Conservation (phyloP, 164 flowering plant species). For the Hamamelis virginiana region DNA sequence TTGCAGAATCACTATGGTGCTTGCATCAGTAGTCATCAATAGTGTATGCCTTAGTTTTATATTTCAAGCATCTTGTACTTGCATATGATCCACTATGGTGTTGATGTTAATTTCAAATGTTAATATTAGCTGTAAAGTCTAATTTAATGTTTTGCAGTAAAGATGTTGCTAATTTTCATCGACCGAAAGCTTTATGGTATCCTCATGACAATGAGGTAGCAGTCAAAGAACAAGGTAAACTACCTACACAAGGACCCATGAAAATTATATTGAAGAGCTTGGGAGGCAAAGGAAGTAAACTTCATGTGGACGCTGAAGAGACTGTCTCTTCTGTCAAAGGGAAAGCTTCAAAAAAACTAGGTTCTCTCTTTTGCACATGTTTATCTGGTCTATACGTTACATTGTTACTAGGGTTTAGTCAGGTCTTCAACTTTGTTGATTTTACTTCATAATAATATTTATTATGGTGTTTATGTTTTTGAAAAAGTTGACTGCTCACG, state of each 20-base stretch:
- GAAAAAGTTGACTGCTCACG: background rate
- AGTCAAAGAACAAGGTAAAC: constrained; percentile 75
- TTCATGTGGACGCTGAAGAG: constrained; percentile 84
- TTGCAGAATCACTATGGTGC: too few relatives aligned
- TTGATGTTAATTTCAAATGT: constrained; percentile 2
- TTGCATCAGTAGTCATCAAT: too few relatives aligned
- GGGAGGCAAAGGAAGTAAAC: constrained; percentile 95
- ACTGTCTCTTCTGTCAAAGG: constrained; percentile 65
- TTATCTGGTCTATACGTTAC: background rate
- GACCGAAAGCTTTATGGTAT: constrained; percentile 92
- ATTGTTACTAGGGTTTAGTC: background rate
- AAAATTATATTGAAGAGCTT: constrained; percentile 87
- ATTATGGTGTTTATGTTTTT: background rate
- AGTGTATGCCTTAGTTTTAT: background rate
- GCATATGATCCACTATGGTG: background rate
- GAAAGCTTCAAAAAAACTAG: constrained; percentile 93
- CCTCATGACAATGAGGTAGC: constrained; percentile 93
- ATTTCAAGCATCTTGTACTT: constrained; percentile 1
- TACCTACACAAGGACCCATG: constrained; percentile 73
- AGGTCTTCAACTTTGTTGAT: background rate
- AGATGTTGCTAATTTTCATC: constrained; percentile 91
- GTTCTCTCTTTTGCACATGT: constrained; percentile 24
- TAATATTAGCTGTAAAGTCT: background rate
- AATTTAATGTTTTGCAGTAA: constrained; percentile 56
- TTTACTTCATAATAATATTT: background rate